A percentile compares a stretch with the other conserved stretches of the same genome.
These are phyloP conservation scores for Asterella californica DNA, from an alignment of 225 moss, liverwort and hornwort species.

Conservation along the genomic window DNA sequence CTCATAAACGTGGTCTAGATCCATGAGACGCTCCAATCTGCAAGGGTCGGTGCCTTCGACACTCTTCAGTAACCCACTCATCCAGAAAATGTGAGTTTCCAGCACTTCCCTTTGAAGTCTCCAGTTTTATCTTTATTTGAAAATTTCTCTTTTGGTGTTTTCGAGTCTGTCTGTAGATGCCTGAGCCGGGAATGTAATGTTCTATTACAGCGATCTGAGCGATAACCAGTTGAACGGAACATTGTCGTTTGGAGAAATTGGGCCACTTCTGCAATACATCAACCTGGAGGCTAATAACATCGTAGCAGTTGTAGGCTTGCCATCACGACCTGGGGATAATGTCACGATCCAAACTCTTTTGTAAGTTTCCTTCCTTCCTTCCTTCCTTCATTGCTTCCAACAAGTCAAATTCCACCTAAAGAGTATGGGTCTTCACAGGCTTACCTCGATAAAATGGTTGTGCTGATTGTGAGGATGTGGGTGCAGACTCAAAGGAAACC, in stretches of 20 bases:
- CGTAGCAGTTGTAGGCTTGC: neutral
- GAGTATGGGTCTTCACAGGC: neutral
- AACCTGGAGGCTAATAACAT: constrained; percentile 24
- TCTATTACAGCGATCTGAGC: constrained; percentile 28
- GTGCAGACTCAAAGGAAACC: too few relatives aligned
- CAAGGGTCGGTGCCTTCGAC: constrained; percentile 1
- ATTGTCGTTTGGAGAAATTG: constrained; percentile 1
- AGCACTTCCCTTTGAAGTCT: neutral
- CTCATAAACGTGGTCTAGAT: neutral
- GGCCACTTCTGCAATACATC: constrained; percentile 2
- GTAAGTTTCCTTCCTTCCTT: constrained; percentile 6
- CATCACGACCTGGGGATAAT: neutral
- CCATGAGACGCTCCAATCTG: neutral
- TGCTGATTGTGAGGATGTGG: too few relatives aligned
- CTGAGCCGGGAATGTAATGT: neutral
- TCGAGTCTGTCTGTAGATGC: neutral
- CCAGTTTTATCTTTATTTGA: neutral
- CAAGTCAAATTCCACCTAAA: neutral
- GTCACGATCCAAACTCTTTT: neutral
- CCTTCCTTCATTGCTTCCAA: too few relatives aligned
- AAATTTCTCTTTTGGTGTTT: neutral
- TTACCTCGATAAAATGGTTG: too few relatives aligned
- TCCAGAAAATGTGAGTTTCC: constrained; percentile 9
- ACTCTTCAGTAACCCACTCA: neutral
- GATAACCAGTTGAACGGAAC: constrained; percentile 24